Percentiles rank a stretch among this genome's conserved stretches.
phyloP scores from a whole-genome alignment of 2,329 filamentous ascomycete genomes.

The Pestalotiopsis sp. region DNA sequence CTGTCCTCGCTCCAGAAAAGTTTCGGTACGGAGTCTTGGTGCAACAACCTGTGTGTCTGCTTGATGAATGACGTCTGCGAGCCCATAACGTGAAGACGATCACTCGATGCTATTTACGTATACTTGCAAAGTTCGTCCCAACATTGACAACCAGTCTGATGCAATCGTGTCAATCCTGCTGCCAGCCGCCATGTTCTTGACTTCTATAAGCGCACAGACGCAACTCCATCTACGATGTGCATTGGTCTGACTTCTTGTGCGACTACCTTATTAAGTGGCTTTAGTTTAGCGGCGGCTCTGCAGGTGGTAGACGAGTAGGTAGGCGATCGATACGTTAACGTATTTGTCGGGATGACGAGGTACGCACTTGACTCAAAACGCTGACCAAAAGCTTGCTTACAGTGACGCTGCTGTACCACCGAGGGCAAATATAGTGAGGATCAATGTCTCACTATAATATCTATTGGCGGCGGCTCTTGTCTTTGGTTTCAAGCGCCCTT shows the following conservation, averaged over 20 bases:
- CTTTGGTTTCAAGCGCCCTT: not conserved
- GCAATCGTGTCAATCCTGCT: no score
- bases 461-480: not conserved
- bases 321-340: not conserved
- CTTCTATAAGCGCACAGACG: not conserved
- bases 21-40: no score
- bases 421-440: not conserved
- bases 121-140: no score
- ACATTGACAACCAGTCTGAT: no score
- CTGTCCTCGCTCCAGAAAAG: not conserved
- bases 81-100: no score
- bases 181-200: not conserved
- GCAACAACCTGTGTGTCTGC: no score
- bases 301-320: not conserved
- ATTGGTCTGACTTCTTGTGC: not conserved
- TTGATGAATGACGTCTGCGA: no score
- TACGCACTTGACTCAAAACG: not conserved
- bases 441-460: not conserved
- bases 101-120: no score
- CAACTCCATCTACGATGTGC: not conserved
- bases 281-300: not conserved
- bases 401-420: not conserved
- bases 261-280: not conserved
- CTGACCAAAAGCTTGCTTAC: not conserved
- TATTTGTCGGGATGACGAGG: not conserved